Conservation (phyloP, 768 basidiomycete genomes). For the Tricholoma terreum region DNA sequence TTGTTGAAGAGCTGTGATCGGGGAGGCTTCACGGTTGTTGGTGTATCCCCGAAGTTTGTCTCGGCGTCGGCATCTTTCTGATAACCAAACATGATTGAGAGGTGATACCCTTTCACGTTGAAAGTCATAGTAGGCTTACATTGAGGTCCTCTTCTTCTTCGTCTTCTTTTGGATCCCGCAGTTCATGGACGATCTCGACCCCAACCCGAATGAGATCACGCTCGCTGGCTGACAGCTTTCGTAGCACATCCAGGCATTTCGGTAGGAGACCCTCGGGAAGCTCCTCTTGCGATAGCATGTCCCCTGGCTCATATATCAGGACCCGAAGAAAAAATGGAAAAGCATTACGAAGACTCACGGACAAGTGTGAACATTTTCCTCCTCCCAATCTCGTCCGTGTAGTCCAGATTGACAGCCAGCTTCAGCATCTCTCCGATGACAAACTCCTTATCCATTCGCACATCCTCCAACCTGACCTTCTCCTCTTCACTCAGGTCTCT, state of each 20-base stretch:
- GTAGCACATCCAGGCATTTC: conserved; percentile 79
- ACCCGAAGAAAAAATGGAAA: not conserved
- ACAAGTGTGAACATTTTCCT: conserved; percentile 85
- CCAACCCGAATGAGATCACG: conserved; percentile 84
- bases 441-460: conserved; percentile 52
- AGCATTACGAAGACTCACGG: conserved; percentile 42
- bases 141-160: conserved; percentile 37
- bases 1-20: conserved; percentile 16
- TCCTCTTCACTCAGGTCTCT: conserved; percentile 32
- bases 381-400: conserved; percentile 88
- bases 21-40: conserved; percentile 20
- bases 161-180: conserved; percentile 52
- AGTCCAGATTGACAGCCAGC: conserved; percentile 79
- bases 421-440: conserved; percentile 79
- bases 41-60: conserved; percentile 27
- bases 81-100: conserved; percentile 1
- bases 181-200: conserved; percentile 82
- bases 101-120: not conserved
- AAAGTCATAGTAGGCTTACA: conserved; percentile 11
- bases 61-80: conserved; percentile 22
- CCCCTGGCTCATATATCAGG: conserved; percentile 41
- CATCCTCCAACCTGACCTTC: conserved; percentile 42
- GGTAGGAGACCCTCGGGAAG: conserved; percentile 71
- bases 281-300: conserved; percentile 72
- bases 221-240: conserved; percentile 68